Base-by-base conservation (phyloP, 1,284 basidiomycete species). In the Limonomyces culmigenus region DNA sequence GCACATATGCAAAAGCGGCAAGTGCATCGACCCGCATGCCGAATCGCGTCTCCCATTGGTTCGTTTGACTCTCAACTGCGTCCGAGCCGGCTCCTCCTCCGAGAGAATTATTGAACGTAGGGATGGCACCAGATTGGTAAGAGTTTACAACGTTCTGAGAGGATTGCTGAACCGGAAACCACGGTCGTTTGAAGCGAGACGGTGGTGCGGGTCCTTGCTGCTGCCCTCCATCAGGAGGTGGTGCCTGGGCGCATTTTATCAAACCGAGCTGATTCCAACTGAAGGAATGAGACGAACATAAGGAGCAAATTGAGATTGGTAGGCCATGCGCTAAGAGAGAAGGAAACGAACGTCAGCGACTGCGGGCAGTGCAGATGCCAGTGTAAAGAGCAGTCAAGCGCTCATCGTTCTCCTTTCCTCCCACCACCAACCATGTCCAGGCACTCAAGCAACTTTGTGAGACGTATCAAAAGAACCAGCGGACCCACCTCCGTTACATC, bases 21-120 rank as follows among this genome's bases (percentile, higher is more conserved):
- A 81, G 60, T 14, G 78, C 38, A 50, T 87, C 78, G 6, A 85
- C 71, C 41, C 80, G 64, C 60, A 70, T 63, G 12, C 74, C 73
- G 47, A 71, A 72, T 33, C 70, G 59, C 19, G 76, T 80, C 57
- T 80, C 76, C 74, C 79, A 85, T 39, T 68, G 67, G 42, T 72
- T 80, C 21, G 57, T 59, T 14, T 62, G 60, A 11, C 57, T 58
- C 33, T 66, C 67, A 11, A 60, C 59, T 32, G 62, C 63, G 30
- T 46, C 47, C 19, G 58, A 51, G 19, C 55, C 58, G 5, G 49
- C 45, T 13, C 59, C 56, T 5, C 60, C 60, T 3, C 59, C 49
- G 20, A 58, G 54, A 10, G 68, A 67, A 20, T 62, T 60, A 33
- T 60, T 58, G 47, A 73, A 71, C 5, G 68, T 66, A 3, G 74